Evolutionary conservation across 2,329 filamentous ascomycete genomes (phyloP), one percentile per base, ranked within the genome.

Genomic region (Iodosphaeria phyllophila): DNA sequence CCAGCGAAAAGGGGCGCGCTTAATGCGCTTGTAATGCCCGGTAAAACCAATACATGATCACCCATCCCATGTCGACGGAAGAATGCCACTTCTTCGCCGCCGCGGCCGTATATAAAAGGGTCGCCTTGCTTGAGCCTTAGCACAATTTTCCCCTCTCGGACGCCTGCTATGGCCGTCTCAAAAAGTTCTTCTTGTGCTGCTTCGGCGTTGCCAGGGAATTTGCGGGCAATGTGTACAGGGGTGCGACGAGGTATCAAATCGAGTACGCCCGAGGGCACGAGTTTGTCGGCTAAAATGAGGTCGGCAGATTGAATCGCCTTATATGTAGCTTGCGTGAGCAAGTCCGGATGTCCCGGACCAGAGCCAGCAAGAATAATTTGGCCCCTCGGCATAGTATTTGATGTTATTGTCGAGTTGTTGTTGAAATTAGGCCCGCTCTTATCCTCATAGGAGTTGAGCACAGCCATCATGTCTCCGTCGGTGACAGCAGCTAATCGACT

Each of bases 151-250:
- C 89, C 89, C 12, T 51, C 49, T 5, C 40, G 44, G 10, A 60
- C 58, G 3, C 71, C 82, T 3, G 67, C 65, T 3, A 92, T 58
- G 0, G 82, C 89, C 38, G 80, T 63, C 26, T 72, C 62, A 3
- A 92, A 64, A 4, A 98, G 69, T 49, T 98, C 89, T 41, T 84
- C 72, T 46, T 98, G 89, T 0, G 89, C 89, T 22, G 71, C 70
- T 38, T 98, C 89, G 20, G 89, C 89, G 48, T 98, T 95, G 13
- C 89, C 89, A 1, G 89, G 89, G 50, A 98, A 98, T 47, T 98
- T 98, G 41, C 84, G 76, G 4, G 89, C 86, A 38, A 98, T 98
- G 39, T 80, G 72, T 8, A 95, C 74, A 7, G 76, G 74, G 6
- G 84, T 92, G 27, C 86, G 70, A 18, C 89, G 79, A 2, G 89